Base-by-base conservation (phyloP, 1,139 yeast species). In the Sugiyamaella sp. region DNA sequence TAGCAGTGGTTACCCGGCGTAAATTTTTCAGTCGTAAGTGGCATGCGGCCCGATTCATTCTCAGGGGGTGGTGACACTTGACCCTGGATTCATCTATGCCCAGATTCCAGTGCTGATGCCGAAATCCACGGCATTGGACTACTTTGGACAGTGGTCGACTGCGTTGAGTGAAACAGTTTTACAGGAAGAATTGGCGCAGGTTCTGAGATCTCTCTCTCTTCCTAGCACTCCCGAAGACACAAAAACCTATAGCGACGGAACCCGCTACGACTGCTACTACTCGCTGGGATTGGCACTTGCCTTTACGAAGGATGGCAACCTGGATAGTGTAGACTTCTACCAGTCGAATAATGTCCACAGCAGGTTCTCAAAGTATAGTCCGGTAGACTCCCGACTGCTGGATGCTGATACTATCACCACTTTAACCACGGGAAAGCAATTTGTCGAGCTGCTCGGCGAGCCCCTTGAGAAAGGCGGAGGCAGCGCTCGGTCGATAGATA, bases 381-480 rank as follows among this genome's bases (percentile, higher is more conserved):
- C 53, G 1, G 66, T 63, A 1, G 51, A 41, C 20, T 39, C 22
- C 1, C 32, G 49, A 2, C 35, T 55, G 8, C 49, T 63, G 3
- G 48, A 12, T 19, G 66, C 68, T 0, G 27, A 25, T 1, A 50
- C 51, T 22, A 52, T 66, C 22, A 50, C 47, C 0, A 53, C 40
- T 19, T 43, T 53, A 14, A 54, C 60, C 6, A 63, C 64, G 0
- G 67, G 62, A n/a, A 57, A 58, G 32, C 56, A 63, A 25, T 49
- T 66, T 39, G 65, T 66, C 1, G 59, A 60, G 20, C 51, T 37
- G 48, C 60, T 59, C 44, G 69, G 69, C 4, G 70, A 66, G 49
- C 70, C 70, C 1, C 16, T 35, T 0, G 66, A 65, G 33, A 66
- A 66, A 44, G 67, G 66, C 1, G 66, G 68, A 3, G 67, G 66